Percentiles rank a stretch among this genome's conserved stretches.
Conservation (phyloP, 1,284 basidiomycete genomes). For the Cerioporus squamosus region DNA sequence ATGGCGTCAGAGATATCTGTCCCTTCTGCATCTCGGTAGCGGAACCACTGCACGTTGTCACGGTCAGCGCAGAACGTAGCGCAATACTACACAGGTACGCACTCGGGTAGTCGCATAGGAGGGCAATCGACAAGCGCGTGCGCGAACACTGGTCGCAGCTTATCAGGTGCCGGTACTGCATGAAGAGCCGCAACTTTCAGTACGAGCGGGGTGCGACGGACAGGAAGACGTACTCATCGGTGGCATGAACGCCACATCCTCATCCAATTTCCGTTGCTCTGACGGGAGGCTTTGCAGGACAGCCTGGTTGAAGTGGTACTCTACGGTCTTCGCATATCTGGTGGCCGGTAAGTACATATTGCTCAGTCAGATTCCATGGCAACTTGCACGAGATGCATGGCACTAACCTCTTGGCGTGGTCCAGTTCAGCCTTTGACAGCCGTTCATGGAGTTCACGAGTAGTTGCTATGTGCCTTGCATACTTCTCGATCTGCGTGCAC, state of each 20-base stretch:
- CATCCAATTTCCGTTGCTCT: conserved; percentile 75
- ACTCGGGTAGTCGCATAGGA: conserved; percentile 77
- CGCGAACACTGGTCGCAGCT: conserved; percentile 75
- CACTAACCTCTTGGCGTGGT: conserved; percentile 72
- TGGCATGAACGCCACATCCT: conserved; percentile 69
- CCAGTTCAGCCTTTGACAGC: conserved; percentile 79
- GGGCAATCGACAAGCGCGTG: conserved; percentile 76
- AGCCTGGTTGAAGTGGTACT: conserved; percentile 72
- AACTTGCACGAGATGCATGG: conserved; percentile 10
- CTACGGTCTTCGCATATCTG: conserved; percentile 76
- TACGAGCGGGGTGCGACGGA: background rate
- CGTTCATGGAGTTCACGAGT: conserved; percentile 71
- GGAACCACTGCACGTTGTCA: conserved; percentile 50
- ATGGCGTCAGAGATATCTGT: conserved; percentile 74
- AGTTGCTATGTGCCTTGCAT: conserved; percentile 74
- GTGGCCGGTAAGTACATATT: background rate
- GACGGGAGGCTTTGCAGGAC: conserved; percentile 82
- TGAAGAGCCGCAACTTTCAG: background rate
- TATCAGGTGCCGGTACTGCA: conserved; percentile 78
- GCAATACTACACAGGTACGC: conserved; percentile 28
- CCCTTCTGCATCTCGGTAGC: conserved; percentile 68
- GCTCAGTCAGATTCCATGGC: background rate
- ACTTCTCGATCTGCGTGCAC: conserved; percentile 87
- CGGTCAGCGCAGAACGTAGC: background rate
- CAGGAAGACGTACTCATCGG: conserved; percentile 71